Evolutionary conservation across 2,329 filamentous ascomycete genomes (phyloP), one percentile per base, ranked within the genome.

Genomic region (Cladorrhinum sp.): DNA sequence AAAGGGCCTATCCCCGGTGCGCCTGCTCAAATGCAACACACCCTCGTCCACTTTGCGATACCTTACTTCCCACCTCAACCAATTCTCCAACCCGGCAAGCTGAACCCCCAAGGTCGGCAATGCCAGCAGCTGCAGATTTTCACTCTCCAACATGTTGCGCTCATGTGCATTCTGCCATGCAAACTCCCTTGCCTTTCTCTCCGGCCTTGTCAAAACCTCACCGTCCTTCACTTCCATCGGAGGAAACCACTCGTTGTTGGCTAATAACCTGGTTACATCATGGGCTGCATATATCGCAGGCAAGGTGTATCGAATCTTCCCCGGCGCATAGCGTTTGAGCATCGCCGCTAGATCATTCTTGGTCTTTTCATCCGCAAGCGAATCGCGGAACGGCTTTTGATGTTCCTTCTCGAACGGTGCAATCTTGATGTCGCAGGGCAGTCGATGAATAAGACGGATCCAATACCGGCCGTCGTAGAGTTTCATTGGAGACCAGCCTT

Each of bases 401-500:
- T 80, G 72, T 33, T 75, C 74, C 1, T 68, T 64, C 2, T 74
- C 69, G 65, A 82, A 80, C 0, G 83, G 83, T 33, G 75, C 75
- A 1, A 86, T 64, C 18, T 74, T 69, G 16, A 82, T 72, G 14
- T 70, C 70, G 55, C 74, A 74, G 2, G 77, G 77, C 6, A 79
- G 72, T 4, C 78, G 77, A 52, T 77, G 73, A 20, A 73, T 72
- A 9, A 85, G 59, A 16, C 79, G 76, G 16, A 87, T 72, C 86
- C 86, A 89, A 72, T 81, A 88, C 1, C 86, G 82, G 0, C 84
- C 82, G 70, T 89, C 86, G 74, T 80, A 89, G 58, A 82, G 70
- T 52, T 66, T 62, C 73, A 77, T 78, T 1, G 3, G 3, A 10
- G 59, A 62, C 74, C 73, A 75, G 2, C n/a, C 3, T 1, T 66